Evolutionary conservation across 768 basidiomycete genomes (phyloP).

Genomic region (Boletales sp.): DNA sequence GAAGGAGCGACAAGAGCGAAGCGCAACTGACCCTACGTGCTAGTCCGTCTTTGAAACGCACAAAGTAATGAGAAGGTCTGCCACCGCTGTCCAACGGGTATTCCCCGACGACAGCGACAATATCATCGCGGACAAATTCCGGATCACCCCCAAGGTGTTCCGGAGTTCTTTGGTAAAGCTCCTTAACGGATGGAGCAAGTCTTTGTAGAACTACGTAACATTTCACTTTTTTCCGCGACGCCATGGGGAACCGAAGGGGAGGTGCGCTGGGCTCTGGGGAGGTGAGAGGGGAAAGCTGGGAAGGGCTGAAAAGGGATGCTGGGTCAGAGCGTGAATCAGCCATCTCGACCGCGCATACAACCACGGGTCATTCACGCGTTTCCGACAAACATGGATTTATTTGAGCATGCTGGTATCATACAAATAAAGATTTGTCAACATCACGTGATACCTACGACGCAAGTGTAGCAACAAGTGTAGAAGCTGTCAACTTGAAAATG

Average conservation of each 20-base stretch:
- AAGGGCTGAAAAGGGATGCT: constrained; percentile 14
- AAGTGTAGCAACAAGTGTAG: too few relatives aligned
- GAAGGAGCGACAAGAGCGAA: neutral
- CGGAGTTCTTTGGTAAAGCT: constrained; percentile 37
- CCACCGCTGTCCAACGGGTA: constrained; percentile 31
- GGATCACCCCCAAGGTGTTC: constrained; percentile 34
- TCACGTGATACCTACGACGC: too few relatives aligned
- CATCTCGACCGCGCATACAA: constrained; percentile 10
- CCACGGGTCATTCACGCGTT: constrained; percentile 4
- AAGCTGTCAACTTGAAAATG: too few relatives aligned
- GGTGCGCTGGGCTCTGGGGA: constrained; percentile 5
- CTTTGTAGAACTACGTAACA: constrained; percentile 39
- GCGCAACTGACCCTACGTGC: constrained; percentile 48
- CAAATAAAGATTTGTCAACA: too few relatives aligned
- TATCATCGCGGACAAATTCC: constrained; percentile 27
- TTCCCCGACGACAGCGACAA: constrained; percentile 59
- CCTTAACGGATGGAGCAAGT: constrained; percentile 37
- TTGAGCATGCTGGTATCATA: neutral
- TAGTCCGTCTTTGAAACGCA: constrained; percentile 53
- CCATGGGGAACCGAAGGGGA: constrained; percentile 2
- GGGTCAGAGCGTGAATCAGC: constrained; percentile 10
- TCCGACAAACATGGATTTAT: neutral
- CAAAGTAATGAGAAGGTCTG: constrained; percentile 54
- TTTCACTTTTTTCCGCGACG: constrained; percentile 7
- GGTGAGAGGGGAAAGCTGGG: constrained; percentile 14